Percentiles rank a stretch among this genome's conserved stretches.
Conservation (phyloP, 2,329 filamentous ascomycete species). For the Golovinomyces cichoracearum region DNA sequence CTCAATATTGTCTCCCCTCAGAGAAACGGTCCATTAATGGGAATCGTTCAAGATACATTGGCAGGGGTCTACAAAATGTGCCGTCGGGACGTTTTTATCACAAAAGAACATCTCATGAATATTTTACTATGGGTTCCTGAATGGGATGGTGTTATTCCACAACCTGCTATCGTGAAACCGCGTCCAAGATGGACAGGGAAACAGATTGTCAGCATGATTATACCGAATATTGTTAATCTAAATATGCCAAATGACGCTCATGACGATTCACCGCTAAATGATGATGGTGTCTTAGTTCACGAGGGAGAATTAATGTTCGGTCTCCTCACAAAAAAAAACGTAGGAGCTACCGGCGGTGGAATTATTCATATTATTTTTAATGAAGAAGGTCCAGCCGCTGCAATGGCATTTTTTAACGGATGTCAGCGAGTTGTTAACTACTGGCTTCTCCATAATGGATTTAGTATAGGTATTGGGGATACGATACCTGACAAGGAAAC, state of each 20-base stretch:
- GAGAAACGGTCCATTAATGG: conserved; percentile 91
- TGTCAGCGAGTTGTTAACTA: conserved; percentile 87
- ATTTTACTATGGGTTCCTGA: conserved; percentile 90
- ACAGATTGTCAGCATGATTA: conserved; percentile 81
- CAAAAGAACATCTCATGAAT: conserved; percentile 83
- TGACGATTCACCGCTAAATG: conserved; percentile 35
- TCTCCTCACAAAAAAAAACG: conserved; percentile 73
- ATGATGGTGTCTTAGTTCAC: conserved; percentile 60
- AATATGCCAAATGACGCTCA: conserved; percentile 36
- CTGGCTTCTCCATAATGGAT: conserved; percentile 87
- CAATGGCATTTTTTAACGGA: conserved; percentile 89
- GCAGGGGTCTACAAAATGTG: conserved; percentile 95
- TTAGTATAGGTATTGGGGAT: conserved; percentile 95
- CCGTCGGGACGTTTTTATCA: conserved; percentile 71
- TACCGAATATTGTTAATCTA: conserved; percentile 66
- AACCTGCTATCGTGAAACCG: conserved; percentile 82
- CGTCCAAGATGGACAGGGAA: conserved; percentile 91
- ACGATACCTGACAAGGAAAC: conserved; percentile 76
- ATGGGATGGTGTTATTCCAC: conserved; percentile 87
- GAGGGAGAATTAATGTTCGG: conserved; percentile 77
- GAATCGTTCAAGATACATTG: conserved; percentile 94
- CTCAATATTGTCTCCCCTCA: conserved; percentile 96
- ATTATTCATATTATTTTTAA: conserved; percentile 93
- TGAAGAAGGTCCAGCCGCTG: conserved; percentile 60
- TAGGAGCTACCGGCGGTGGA: conserved; percentile 72